Base-by-base conservation (phyloP, 202 grass and related monocot species). In the Eragrostis tef region DNA sequence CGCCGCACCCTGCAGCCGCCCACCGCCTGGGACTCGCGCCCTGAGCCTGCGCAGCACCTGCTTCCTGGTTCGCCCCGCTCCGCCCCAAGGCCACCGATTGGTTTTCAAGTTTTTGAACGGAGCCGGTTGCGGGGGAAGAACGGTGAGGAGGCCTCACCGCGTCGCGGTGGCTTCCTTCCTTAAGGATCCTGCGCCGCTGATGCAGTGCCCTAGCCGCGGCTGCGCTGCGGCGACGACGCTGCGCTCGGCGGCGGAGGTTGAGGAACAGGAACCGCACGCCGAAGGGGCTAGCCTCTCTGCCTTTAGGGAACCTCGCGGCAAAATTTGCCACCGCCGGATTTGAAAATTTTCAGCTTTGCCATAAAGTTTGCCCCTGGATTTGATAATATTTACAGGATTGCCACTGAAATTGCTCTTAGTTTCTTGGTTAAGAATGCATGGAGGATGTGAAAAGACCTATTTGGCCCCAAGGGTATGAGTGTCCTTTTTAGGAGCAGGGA, bases 261-360 rank as follows among this genome's bases (percentile, higher is more conserved):
- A 50, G 20, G 70, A 26, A 70, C 34, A 25, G 19, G 46, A 19
- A 78, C 17, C 48, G 45, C 11, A 54, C 19, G 59, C 39, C 59
- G 9, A 51, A 17, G 42, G 47, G 34, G 20, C 9, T 34, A 54
- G 31, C 20, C 74, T 73, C 27, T 3, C 27, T 3, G 42, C 12
- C 14, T 56, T 56, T 66, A 65, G 36, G 7, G 42, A 54, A 13
- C 4, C 21, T 11, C 78, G 70, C 78, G 78, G 51, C 77, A 81
- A 81, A 81, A 79, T 26, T 48, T 86, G 63, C 71, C 85, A 58
- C 71, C 12, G 4, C 5, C 0, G 7, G 20, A 53, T 76, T 76
- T 81, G 44, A 81, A 81, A 81, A 81, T 13, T 86, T 63, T 81
- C 78, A 31, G 22, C 21, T 62, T 70, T 86, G 78, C 85, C 85